Conservation (phyloP, 352 stramenopile genomes). For the Phytopythium montanum region DNA sequence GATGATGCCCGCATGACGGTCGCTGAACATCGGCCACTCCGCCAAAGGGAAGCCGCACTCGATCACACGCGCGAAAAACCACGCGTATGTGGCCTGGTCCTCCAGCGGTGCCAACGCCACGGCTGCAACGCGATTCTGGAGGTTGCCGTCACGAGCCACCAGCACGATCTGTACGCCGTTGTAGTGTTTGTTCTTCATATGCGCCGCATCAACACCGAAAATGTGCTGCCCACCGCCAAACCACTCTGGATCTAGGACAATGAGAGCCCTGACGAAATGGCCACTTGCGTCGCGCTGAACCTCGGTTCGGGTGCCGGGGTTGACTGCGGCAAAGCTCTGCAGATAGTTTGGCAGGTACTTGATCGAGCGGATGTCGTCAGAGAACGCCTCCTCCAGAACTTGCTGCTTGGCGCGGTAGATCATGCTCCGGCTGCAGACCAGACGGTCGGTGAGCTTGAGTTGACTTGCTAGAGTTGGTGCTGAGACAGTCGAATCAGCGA, state of each 20-base stretch:
- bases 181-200: slow-evolving; percentile 27
- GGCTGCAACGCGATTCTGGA: slow-evolving; percentile 12
- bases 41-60: slow-evolving; percentile 12
- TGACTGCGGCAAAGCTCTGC: not conserved
- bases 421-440: slow-evolving; percentile 2
- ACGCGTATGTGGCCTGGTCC: slow-evolving; percentile 15
- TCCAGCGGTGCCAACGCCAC: slow-evolving; percentile 9
- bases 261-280: slow-evolving; percentile 10
- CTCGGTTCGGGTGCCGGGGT: not conserved
- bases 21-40: slow-evolving; percentile 10
- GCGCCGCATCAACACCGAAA: slow-evolving; percentile 15
- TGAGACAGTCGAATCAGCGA: too few relatives aligned
- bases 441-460: too few relatives aligned
- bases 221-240: slow-evolving; percentile 10
- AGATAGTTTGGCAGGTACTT: slow-evolving; percentile 4
- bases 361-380: slow-evolving; percentile 5
- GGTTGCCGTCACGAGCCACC: slow-evolving; percentile 19
- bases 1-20: slow-evolving; percentile 13
- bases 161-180: slow-evolving; percentile 19
- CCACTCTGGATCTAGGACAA: slow-evolving; percentile 2
- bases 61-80: slow-evolving; percentile 12
- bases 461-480: too few relatives aligned
- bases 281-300: not conserved
- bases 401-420: slow-evolving; percentile 7
- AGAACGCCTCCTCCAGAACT: not conserved